A percentile compares a stretch with the other conserved stretches of the same genome.
Conservation (phyloP, 305 asterid genomes). For the Fraxinus angustifolia region DNA sequence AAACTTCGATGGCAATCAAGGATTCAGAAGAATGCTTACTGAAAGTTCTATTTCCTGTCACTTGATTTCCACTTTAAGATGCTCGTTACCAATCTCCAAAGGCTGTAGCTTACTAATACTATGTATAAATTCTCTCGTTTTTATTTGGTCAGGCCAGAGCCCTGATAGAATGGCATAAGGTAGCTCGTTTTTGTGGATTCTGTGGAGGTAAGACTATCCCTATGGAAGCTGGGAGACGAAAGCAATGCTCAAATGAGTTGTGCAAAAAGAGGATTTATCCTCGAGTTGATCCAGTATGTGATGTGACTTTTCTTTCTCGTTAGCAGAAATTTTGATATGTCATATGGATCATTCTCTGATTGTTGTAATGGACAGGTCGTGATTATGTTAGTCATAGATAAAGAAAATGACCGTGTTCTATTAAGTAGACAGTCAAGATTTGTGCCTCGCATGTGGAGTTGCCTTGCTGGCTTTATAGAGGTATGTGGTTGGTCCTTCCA, state of each 20-base stretch:
- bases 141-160: not conserved
- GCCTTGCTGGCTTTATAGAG: constrained; percentile 96
- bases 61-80: not conserved
- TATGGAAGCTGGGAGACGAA: constrained; percentile 85
- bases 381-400: constrained; percentile 88
- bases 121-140: not conserved
- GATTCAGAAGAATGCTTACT: not conserved
- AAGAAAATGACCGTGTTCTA: constrained; percentile 74
- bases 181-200: constrained; percentile 69
- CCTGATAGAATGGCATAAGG: constrained; percentile 51
- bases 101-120: constrained; percentile 3
- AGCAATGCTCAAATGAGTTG: constrained; percentile 66
- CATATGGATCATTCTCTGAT: constrained; percentile 8
- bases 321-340: not conserved
- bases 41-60: not conserved
- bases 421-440: constrained; percentile 76
- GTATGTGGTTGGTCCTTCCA: constrained; percentile 27
- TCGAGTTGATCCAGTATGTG: constrained; percentile 87
- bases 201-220: constrained; percentile 63
- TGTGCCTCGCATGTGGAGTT: constrained; percentile 98
- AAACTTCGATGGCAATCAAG: not conserved
- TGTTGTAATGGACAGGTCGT: constrained; percentile 57
- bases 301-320: constrained; percentile 5
- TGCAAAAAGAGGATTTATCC: constrained; percentile 86
- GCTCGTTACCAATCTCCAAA: not conserved